Base-by-base conservation (phyloP, 768 basidiomycete species). In the Mycena crocata region DNA sequence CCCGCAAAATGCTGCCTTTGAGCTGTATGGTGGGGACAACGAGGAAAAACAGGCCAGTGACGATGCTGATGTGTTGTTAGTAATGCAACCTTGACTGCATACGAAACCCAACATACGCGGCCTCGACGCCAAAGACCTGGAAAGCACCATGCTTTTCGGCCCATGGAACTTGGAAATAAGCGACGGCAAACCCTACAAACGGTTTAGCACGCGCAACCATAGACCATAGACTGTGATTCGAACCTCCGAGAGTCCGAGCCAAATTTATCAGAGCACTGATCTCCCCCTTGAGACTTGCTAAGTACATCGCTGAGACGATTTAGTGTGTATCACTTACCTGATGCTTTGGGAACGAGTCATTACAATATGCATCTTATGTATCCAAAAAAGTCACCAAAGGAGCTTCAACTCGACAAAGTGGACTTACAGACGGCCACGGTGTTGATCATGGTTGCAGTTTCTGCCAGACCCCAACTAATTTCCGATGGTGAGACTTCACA, bases 121-220 rank as follows among this genome's bases (percentile, higher is more conserved):
- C 86, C 70, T 89, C 87, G 35, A 79, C 79, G 19, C 87, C 87
- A 68, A 87, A 86, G 5, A 85, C 84, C 70, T 87, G 84, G 30
- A 87, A 74, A 3, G 87, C 84, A 26, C 87, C 87, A 56, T 84
- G 68, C 67, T 81, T 82, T 31, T 71, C 70, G 5, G 87, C 87
- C 87, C 87, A 87, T 5, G 83, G 83, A 1, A 87, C 83, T 68
- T 89, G 87, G 76, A 85, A 88, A 72, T 84, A 88, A 4, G 87
- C 86, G 15, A 88, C 86, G 54, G 80, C 82, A 74, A 88, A 88
- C 21, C 79, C 78, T 79, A 42, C 2, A 15, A 15, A 49, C 39
- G 19, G 26, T 23, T 46, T 48, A 50, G 3, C 2, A 13, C 17
- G 2, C 30, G 15, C 23, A 28, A 19, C 30, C 6, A 5, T 26